These are phyloP conservation scores for Fusarium hostae DNA, from an alignment of 2,329 filamentous ascomycete species.

Conservation along the genomic window DNA sequence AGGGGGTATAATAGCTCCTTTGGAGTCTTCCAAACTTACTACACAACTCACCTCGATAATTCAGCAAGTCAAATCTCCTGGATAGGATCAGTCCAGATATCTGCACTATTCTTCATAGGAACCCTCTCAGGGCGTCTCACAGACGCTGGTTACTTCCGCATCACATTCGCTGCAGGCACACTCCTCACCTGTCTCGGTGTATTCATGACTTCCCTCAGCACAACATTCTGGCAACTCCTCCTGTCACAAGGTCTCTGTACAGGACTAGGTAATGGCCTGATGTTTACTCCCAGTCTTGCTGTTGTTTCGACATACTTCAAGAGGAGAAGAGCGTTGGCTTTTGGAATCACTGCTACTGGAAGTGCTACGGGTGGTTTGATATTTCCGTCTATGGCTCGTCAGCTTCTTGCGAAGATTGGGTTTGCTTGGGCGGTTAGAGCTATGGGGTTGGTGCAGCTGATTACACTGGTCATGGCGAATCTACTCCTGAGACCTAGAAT, in stretches of 20 bases:
- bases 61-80: neutral
- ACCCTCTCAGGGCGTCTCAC: neutral
- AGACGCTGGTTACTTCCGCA: neutral
- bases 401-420: neutral
- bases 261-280: neutral
- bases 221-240: neutral
- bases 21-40: neutral
- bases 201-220: neutral
- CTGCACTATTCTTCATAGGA: neutral
- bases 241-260: neutral
- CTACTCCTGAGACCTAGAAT: neutral
- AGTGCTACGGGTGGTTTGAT: neutral
- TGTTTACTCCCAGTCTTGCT: neutral
- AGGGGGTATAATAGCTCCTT: constrained; percentile 16
- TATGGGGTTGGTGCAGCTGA: neutral
- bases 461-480: neutral
- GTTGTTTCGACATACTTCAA: neutral
- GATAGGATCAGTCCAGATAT: neutral
- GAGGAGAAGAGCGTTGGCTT: neutral
- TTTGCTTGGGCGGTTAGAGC: neutral
- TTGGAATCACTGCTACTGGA: neutral
- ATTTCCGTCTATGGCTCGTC: neutral
- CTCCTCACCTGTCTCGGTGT: neutral
- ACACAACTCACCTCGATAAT: neutral
- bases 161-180: neutral